Evolutionary conservation across 1,284 basidiomycete species (phyloP).

Genomic region (Ganoderma leucocontextum): DNA sequence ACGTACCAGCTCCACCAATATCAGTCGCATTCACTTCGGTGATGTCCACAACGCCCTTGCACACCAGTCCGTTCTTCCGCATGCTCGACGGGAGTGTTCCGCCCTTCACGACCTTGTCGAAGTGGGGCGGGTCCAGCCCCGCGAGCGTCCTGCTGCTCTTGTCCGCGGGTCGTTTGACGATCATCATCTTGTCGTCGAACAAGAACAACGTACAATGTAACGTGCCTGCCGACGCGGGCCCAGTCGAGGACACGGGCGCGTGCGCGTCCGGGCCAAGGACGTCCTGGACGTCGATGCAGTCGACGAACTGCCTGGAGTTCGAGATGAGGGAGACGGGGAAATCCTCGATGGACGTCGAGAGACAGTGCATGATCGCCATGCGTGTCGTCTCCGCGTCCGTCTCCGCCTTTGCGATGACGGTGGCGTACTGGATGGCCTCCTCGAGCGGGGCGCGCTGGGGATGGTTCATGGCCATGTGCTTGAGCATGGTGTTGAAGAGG

Average conservation of each 20-base stretch:
- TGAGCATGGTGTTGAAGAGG: slow-evolving; percentile 91
- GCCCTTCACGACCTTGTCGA: slow-evolving; percentile 76
- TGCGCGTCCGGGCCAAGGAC: slow-evolving; percentile 54
- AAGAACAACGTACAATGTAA: slow-evolving; percentile 92
- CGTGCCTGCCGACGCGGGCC: slow-evolving; percentile 22
- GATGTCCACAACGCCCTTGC: slow-evolving; percentile 88
- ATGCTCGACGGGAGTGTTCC: slow-evolving; percentile 63
- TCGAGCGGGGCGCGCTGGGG: slow-evolving; percentile 82
- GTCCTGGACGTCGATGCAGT: slow-evolving; percentile 95
- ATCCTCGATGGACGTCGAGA: slow-evolving; percentile 87
- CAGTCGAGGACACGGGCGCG: slow-evolving; percentile 48
- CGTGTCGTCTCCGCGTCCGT: slow-evolving; percentile 91
- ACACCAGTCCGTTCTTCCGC: slow-evolving; percentile 86
- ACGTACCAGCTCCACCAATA: slow-evolving; percentile 79
- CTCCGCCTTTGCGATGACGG: slow-evolving; percentile 92
- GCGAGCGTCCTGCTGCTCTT: slow-evolving; percentile 79
- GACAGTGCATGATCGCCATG: slow-evolving; percentile 89
- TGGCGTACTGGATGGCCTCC: slow-evolving; percentile 90
- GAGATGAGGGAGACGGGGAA: slow-evolving; percentile 91
- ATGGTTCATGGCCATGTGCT: slow-evolving; percentile 82
- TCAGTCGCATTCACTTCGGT: slow-evolving; percentile 87
- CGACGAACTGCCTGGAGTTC: slow-evolving; percentile 88
- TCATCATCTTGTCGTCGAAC: slow-evolving; percentile 94
- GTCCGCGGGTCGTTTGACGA: slow-evolving; percentile 88
- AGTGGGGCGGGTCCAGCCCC: slow-evolving; percentile 79